A percentile compares a stretch with the other conserved stretches of the same genome.
Evolutionary conservation across 2,329 filamentous ascomycete genomes (phyloP).

Genomic region (Tothia fuscella): DNA sequence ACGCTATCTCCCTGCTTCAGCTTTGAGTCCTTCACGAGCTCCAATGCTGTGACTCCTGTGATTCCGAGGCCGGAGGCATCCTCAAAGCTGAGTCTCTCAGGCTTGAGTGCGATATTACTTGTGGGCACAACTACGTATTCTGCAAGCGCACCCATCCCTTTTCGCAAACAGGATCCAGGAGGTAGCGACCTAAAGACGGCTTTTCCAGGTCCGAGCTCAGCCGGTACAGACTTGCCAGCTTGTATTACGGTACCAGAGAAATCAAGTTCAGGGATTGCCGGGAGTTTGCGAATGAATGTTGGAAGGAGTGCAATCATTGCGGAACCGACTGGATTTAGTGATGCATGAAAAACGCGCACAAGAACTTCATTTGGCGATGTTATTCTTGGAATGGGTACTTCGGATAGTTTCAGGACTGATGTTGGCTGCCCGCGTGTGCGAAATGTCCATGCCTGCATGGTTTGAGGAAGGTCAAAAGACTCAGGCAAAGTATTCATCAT

Average conservation of each 20-base stretch:
- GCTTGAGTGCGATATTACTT: slow-evolving; percentile 21
- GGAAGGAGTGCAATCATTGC: slow-evolving; percentile 32
- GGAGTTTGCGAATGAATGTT: slow-evolving; percentile 22
- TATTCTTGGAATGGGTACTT: background rate
- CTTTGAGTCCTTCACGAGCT: slow-evolving; percentile 23
- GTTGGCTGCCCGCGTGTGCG: slow-evolving; percentile 1
- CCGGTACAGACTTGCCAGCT: background rate
- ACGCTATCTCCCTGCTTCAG: slow-evolving; percentile 28
- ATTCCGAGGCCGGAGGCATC: slow-evolving; percentile 30
- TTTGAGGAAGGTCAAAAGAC: slow-evolving; percentile 11
- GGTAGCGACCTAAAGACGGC: slow-evolving; percentile 30
- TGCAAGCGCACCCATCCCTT: slow-evolving; percentile 29
- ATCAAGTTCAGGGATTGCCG: slow-evolving; percentile 32
- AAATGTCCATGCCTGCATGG: slow-evolving; percentile 17
- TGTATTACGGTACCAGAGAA: slow-evolving; percentile 28
- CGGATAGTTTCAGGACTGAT: background rate
- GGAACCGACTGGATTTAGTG: slow-evolving; percentile 30
- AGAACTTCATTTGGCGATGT: background rate
- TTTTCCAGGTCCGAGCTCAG: slow-evolving; percentile 21
- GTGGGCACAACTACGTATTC: slow-evolving; percentile 29
- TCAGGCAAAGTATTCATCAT: background rate
- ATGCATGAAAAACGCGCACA: slow-evolving; percentile 24
- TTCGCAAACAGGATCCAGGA: slow-evolving; percentile 20
- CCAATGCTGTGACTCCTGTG: slow-evolving; percentile 28
- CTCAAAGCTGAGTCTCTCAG: slow-evolving; percentile 18